Base-by-base conservation (phyloP, 2,329 filamentous ascomycete genomes). In the Camptophora hylomeconis region DNA sequence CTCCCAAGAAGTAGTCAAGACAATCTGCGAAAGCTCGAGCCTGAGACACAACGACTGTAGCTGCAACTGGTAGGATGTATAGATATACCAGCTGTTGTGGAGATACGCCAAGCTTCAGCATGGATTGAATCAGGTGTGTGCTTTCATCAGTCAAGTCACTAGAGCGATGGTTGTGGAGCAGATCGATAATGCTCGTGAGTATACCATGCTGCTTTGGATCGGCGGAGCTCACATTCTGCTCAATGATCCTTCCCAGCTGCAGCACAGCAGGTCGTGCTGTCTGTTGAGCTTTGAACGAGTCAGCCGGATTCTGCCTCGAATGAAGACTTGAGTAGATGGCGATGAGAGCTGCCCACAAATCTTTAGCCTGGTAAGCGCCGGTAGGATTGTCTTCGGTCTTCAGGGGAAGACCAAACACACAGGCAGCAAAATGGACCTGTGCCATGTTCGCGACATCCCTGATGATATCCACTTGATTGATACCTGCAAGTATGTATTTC, bases 21-120 rank as follows among this genome's bases (percentile, higher is more conserved):
- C 75, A 63, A 54, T 80, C 75, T 2, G 75, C 71, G 46, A 84
- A 81, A 63, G 76, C 60, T 45, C 80, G 69, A 2, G 69, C 72
- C 48, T 84, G 76, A 44, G 72, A 79, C 1, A 79, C 72, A 8
- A 80, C 72, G 48, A 77, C 67, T 2, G 72, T 68, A 4, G 66
- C 67, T 1, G 72, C 71, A 0, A 73, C 71, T 0, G 80, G 78
- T 22, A 84, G 45, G 17, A 83, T 65, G 45, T 80, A 73, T n/a
- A n/a, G n/a, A n/a, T n/a, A n/a, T n/a, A n/a, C n/a, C n/a, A n/a
- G n/a, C n/a, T n/a, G n/a, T n/a, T n/a, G n/a, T n/a, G n/a, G n/a
- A n/a, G n/a, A n/a, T n/a, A n/a, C n/a, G 12, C 77, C 77, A 8
- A 60, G 58, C 42, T 76, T 75, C 14, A 75, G 53, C 21, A 86